These are phyloP conservation scores for Clathrus columnatus DNA, from an alignment of 768 basidiomycete genomes.

Conservation along the genomic window DNA sequence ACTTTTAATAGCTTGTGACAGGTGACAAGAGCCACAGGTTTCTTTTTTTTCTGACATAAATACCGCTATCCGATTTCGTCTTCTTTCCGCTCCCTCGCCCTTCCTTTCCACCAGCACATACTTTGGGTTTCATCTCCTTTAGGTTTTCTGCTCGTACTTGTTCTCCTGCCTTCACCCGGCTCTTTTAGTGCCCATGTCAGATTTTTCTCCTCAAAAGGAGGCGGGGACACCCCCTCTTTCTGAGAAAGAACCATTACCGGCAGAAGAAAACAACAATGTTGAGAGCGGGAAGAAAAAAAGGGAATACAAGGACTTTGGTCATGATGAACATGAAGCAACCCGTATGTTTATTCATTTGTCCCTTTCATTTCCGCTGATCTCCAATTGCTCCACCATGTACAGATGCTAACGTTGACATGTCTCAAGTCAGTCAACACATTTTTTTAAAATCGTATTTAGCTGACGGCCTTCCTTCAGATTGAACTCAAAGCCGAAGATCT, in stretches of 20 bases:
- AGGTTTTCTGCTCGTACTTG: constrained; percentile 3
- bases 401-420: constrained; percentile 89
- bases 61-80: constrained; percentile 5
- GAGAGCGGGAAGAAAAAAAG: constrained; percentile 45
- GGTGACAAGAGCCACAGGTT: background rate
- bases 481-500: constrained; percentile 88
- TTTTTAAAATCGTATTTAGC: constrained; percentile 2
- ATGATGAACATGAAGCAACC: constrained; percentile 58
- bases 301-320: constrained; percentile 82
- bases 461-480: constrained; percentile 36
- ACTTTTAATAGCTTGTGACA: background rate
- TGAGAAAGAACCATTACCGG: constrained; percentile 7
- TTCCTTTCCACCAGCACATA: background rate
- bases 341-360: constrained; percentile 38
- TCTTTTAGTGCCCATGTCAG: constrained; percentile 10
- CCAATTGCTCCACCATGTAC: background rate
- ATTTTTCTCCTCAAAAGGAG: constrained; percentile 7
- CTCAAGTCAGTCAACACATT: constrained; percentile 35
- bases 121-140: background rate
- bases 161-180: constrained; percentile 3
- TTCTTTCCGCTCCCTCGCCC: constrained; percentile 7
- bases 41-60: constrained; percentile 2
- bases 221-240: constrained; percentile 5
- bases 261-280: constrained; percentile 6
- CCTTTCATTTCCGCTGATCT: background rate